Evolutionary conservation across 2,329 filamentous ascomycete genomes (phyloP), one percentile per base, ranked within the genome.

Genomic region (Pestalotiopsis sp.): DNA sequence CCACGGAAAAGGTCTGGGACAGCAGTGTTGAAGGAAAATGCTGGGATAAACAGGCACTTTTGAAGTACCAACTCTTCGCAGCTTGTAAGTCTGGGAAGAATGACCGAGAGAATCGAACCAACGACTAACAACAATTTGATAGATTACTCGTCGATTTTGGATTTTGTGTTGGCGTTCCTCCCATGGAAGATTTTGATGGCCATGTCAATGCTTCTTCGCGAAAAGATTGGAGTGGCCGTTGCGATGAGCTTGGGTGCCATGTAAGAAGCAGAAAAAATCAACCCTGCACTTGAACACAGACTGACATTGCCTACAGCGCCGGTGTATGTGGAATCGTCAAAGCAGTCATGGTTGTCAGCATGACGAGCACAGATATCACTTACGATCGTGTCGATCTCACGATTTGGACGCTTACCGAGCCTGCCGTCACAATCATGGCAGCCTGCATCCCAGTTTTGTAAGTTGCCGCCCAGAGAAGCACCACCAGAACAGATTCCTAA

Each of bases 401-500:
- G 0, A 80, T 80, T 4, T 80, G 78, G 78, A 79, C 78, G 1
- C 41, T 80, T 41, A 73, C 77, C 0, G 78, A 80, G 45, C 78
- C 78, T 4, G 78, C 78, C 1, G 78, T 74, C 0, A 79, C 78
- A 0, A 80, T 80, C 65, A 80, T 80, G 78, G 78, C 78, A 9
- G 72, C 79, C 1, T 80, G 73, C 1, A 77, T 80, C 25, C 78
- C 78, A 1, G 72, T 80, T 2, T 57, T 80, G 78, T 80, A 70
- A 69, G 78, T 73, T 17, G 3, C 36, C 11, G 27, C 2, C 36
- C 38, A 1, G 5, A 62, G 17, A 14, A 17, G 11, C 20, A 25
- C 17, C 9, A n/a, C 14, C 17, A 57, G 7, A 3, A 38, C 27
- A 25, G 2, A 0, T 6, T n/a, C 20, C 65, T 56, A 31, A 58